Percentiles rank a stretch among this genome's conserved stretches.
Conservation (phyloP, 2,329 filamentous ascomycete species). For the Colletotrichum sp. region DNA sequence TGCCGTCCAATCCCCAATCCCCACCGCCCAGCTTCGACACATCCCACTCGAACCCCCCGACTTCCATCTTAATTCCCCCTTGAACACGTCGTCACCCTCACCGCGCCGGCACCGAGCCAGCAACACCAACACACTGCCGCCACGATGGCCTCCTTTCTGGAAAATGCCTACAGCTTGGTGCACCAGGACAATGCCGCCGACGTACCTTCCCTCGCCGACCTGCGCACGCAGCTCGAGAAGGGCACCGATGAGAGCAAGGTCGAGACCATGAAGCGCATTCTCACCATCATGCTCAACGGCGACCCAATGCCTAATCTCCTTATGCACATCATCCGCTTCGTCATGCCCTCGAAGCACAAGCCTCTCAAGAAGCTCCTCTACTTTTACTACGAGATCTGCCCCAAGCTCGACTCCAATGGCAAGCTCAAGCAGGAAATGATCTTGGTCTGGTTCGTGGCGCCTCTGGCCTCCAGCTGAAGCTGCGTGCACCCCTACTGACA, state of each 20-base stretch:
- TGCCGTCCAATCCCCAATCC: slow-evolving; percentile 17
- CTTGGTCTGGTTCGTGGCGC: slow-evolving; percentile 79
- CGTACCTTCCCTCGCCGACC: slow-evolving; percentile 86
- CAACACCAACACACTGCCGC: slow-evolving; percentile 25
- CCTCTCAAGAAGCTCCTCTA: slow-evolving; percentile 97
- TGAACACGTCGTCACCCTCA: slow-evolving; percentile 23
- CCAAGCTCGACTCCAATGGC: slow-evolving; percentile 88
- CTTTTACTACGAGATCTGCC: slow-evolving; percentile 99
- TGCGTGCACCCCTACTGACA: slow-evolving; percentile 3
- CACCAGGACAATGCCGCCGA: slow-evolving; percentile 97
- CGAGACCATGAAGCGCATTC: slow-evolving; percentile 94
- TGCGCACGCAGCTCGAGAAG: slow-evolving; percentile 93
- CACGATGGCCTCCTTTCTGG: slow-evolving; percentile 93
- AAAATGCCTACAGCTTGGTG: slow-evolving; percentile 94
- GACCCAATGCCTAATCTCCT: slow-evolving; percentile 93
- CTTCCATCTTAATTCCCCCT: neutral
- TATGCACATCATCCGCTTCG: slow-evolving; percentile 99
- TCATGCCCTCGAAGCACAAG: slow-evolving; percentile 99
- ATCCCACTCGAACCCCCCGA: slow-evolving; percentile 17
- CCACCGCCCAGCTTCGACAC: slow-evolving; percentile 22
- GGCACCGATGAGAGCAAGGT: slow-evolving; percentile 91
- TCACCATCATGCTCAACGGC: slow-evolving; percentile 97
- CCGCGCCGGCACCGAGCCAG: slow-evolving; percentile 25
- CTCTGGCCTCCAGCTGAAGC: neutral
- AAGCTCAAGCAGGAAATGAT: slow-evolving; percentile 99